Base-by-base conservation (phyloP, 495 filamentous ascomycete genomes). In the Xylaria nigripes region DNA sequence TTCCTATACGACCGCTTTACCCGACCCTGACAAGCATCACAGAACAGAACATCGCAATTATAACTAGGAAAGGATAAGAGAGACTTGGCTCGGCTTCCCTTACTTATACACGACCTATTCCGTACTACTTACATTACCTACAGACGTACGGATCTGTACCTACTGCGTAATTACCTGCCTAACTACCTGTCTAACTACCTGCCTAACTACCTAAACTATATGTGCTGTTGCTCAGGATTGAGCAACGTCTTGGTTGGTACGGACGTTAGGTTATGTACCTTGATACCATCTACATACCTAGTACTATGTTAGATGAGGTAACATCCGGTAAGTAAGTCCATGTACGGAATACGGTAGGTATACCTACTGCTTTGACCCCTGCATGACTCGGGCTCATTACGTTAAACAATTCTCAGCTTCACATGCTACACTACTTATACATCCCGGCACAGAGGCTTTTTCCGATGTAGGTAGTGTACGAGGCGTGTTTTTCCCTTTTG, bases 321-420 rank as follows among this genome's bases (percentile, higher is more conserved):
- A 36, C 32, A 36, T 36, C 32, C 32, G 32, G 15, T 13, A 30
- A n/a, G 5, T 10, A 30, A 36, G 32, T 36, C 32, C 6, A 36
- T 12, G 15, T 36, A 36, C n/a, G n/a, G 4, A 36, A 3, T 36
- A 15, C 13, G 27, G 27, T 29, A n/a, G n/a, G 27, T 29, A 36
- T 7, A 36, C 13, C 30, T 41, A 48, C 34, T 16, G 42, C 22
- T 30, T 23, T 48, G 41, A 66, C 62, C 61, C 61, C 63, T 66
- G 63, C 54, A 64, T 65, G 67, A 68, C 62, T 72, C 68, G 72
- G 67, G 62, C 56, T 67, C 67, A 77, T 77, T 77, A 77, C 74
- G 74, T 77, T 72, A 77, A 63, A 71, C 60, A 67, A 71, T 73
- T 70, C 71, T 66, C 63, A 63, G 55, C 67, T 55, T 64, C 32